Conservation (phyloP, 2,329 filamentous ascomycete genomes). For the Stemphylium vesicarium region DNA sequence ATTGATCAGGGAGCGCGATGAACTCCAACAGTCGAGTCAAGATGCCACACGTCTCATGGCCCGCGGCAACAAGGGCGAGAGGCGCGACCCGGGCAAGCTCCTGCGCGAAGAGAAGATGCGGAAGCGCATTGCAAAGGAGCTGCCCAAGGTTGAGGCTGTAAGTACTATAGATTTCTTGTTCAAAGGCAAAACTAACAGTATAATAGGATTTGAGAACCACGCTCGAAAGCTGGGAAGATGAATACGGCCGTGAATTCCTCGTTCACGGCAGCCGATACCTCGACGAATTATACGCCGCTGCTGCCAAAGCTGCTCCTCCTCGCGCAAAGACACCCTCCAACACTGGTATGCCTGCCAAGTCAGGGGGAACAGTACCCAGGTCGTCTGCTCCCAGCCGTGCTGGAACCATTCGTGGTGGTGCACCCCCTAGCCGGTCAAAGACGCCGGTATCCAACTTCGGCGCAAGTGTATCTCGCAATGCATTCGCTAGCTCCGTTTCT, state of each 20-base stretch:
- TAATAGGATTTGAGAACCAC: conserved; percentile 70
- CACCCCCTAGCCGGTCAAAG: conserved; percentile 52
- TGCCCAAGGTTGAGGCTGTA: conserved; percentile 83
- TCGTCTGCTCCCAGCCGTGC: conserved; percentile 40
- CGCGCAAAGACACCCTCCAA: conserved; percentile 77
- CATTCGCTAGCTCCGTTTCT: conserved; percentile 45
- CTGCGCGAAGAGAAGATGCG: conserved; percentile 98
- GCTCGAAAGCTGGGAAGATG: conserved; percentile 89
- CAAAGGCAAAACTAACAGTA: neutral
- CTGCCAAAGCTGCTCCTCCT: conserved; percentile 65
- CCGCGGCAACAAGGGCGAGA: conserved; percentile 90
- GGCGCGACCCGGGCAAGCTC: conserved; percentile 90
- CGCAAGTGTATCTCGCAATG: conserved; percentile 45
- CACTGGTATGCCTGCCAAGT: conserved; percentile 38
- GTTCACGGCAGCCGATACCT: conserved; percentile 93
- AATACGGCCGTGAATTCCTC: conserved; percentile 90
- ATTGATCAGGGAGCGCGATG: conserved; percentile 83
- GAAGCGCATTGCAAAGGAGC: conserved; percentile 93
- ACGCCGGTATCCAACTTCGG: conserved; percentile 49
- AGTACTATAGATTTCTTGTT: neutral
- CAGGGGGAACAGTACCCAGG: conserved; percentile 35
- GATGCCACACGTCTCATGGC: conserved; percentile 93
- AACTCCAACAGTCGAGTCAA: conserved; percentile 87
- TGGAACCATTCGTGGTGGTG: conserved; percentile 50
- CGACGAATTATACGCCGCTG: conserved; percentile 75